These are phyloP conservation scores for Pichia insulana DNA, from an alignment of 805 yeast species.

Conservation along the genomic window DNA sequence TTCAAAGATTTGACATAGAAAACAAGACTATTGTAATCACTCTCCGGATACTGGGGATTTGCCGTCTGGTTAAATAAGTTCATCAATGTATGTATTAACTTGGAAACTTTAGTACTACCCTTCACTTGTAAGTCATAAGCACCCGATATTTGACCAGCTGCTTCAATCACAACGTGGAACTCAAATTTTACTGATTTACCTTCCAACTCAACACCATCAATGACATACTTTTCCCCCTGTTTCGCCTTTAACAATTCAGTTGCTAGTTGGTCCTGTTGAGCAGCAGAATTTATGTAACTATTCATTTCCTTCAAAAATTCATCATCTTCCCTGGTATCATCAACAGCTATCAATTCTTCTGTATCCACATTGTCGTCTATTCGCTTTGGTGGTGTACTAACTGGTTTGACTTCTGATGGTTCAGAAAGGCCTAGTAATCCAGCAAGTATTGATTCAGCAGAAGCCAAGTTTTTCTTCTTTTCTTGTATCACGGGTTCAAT, in stretches of 20 bases:
- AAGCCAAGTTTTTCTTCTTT: background rate
- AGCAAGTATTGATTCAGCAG: slow-evolving; percentile 1
- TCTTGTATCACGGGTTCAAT: background rate
- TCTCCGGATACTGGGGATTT: slow-evolving; percentile 2
- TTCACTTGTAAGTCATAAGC: slow-evolving; percentile 10
- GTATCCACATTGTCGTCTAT: too few species aligned
- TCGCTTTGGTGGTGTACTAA: background rate
- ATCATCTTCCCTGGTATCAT: slow-evolving; percentile 1
- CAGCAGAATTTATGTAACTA: slow-evolving; percentile 1
- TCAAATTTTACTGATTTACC: slow-evolving; percentile 7
- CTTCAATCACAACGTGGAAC: slow-evolving; percentile 7
- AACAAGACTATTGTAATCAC: background rate
- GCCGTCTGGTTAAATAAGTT: slow-evolving; percentile 5
- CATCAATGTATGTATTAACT: slow-evolving; percentile 4
- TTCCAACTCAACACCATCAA: background rate
- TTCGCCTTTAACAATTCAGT: slow-evolving; percentile 14
- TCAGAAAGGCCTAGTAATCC: slow-evolving; percentile 4
- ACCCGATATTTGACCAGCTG: slow-evolving; percentile 10
- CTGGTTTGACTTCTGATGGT: background rate
- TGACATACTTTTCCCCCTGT: slow-evolving; percentile 1
- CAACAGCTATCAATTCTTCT: background rate
- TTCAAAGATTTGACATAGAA: slow-evolving; percentile 7
- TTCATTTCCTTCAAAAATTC: slow-evolving; percentile 2
- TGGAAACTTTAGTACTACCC: slow-evolving; percentile 8
- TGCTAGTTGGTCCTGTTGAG: slow-evolving; percentile 10